Evolutionary conservation across 805 yeast species (phyloP).

Genomic region (Ogataea henricii): DNA sequence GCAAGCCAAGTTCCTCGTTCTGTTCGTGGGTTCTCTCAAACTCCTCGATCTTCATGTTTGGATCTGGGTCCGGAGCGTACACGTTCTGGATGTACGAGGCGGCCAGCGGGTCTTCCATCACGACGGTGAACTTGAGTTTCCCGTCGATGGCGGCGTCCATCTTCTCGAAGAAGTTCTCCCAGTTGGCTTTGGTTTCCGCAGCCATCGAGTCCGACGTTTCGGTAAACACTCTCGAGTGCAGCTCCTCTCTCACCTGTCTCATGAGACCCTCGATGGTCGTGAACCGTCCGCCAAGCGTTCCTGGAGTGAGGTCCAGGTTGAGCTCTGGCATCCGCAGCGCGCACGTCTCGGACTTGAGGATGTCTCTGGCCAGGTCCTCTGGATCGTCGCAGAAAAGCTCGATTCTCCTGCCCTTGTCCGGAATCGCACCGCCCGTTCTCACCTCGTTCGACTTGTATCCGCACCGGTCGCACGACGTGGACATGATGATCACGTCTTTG

Average conservation of each 20-base stretch:
- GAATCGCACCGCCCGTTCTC: conserved; percentile 97
- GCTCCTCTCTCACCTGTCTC: conserved; percentile 85
- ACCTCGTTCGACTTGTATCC: conserved; percentile 98
- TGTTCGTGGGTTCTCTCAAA: conserved; percentile 86
- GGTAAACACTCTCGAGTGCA: conserved; percentile 79
- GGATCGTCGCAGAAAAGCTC: conserved; percentile 78
- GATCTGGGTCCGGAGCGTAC: conserved; percentile 98
- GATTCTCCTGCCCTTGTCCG: conserved; percentile 77
- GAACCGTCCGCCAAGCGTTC: conserved; percentile 97
- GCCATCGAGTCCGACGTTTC: conserved; percentile 94
- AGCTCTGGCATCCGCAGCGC: conserved; percentile 84
- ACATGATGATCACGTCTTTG: conserved; percentile 96
- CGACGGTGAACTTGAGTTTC: conserved; percentile 74
- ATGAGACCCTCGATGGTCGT: conserved; percentile 95
- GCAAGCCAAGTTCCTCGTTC: conserved; percentile 88
- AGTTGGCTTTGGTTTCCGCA: conserved; percentile 68
- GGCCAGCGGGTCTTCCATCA: conserved; percentile 94
- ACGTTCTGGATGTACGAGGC: conserved; percentile 95
- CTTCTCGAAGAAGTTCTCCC: conserved; percentile 76
- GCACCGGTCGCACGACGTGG: conserved; percentile 87
- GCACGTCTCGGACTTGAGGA: conserved; percentile 93
- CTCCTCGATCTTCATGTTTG: conserved; percentile 90
- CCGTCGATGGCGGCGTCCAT: conserved; percentile 83
- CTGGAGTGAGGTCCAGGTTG: conserved; percentile 86
- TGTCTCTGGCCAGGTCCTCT: conserved; percentile 92